Evolutionary conservation across 2,329 filamentous ascomycete genomes (phyloP).

Genomic region (Paraphaeosphaeria minitans): DNA sequence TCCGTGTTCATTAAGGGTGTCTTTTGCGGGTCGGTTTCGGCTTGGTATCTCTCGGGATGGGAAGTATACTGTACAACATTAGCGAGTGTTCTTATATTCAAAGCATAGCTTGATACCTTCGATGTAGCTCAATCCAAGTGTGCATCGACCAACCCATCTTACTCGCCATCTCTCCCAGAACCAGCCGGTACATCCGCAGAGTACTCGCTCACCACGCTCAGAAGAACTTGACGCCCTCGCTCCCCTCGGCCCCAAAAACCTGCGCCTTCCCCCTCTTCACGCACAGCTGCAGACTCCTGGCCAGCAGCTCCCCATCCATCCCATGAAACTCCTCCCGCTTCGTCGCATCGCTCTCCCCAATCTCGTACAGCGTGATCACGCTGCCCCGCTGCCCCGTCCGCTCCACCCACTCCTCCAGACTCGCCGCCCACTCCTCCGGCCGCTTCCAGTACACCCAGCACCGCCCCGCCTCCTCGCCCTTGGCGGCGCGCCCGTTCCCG

Average conservation of each 20-base stretch:
- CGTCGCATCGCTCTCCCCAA: constrained; percentile 84
- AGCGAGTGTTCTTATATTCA: background rate
- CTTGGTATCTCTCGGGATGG: background rate
- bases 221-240: constrained; percentile 95
- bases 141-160: background rate
- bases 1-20: constrained; percentile 9
- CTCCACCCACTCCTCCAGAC: constrained; percentile 80
- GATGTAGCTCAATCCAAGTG: background rate
- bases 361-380: constrained; percentile 91
- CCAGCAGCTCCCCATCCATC: constrained; percentile 82
- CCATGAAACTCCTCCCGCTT: constrained; percentile 74
- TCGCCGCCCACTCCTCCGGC: constrained; percentile 86
- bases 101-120: background rate
- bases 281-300: constrained; percentile 77
- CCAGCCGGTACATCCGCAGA: background rate
- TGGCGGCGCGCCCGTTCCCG: constrained; percentile 17
- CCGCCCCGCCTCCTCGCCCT: constrained; percentile 38
- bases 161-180: background rate
- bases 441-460: constrained; percentile 82
- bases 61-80: constrained; percentile 1
- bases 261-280: constrained; percentile 92
- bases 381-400: constrained; percentile 85
- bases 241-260: constrained; percentile 81
- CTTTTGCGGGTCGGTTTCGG: background rate
- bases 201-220: constrained; percentile 45